phyloP scores from a whole-genome alignment of 345 rosid genomes.

The Pelargonium nanum region DNA sequence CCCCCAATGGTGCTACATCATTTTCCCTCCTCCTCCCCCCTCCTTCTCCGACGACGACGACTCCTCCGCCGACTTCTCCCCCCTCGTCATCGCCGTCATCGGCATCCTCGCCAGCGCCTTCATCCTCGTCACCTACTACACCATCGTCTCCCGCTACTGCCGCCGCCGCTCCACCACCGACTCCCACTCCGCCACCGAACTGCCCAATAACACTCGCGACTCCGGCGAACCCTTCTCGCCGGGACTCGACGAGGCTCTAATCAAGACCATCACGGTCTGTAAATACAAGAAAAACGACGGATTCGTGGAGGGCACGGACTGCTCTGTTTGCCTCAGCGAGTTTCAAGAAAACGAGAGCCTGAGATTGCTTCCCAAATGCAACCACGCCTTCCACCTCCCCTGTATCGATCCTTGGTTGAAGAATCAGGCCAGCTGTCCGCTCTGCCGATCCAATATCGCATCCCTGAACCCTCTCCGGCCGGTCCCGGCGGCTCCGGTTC shows the following conservation, averaged over 20 bases:
- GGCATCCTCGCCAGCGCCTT: constrained; percentile 64
- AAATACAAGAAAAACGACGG: constrained; percentile 49
- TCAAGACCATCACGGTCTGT: constrained; percentile 44
- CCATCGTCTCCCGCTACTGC: constrained; percentile 59
- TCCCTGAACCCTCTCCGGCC: constrained; percentile 11
- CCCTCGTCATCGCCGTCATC: constrained; percentile 62
- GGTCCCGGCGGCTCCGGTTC: background rate
- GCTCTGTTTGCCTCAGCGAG: constrained; percentile 69
- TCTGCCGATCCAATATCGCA: constrained; percentile 50
- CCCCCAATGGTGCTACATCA: constrained; percentile 73
- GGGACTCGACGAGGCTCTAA: constrained; percentile 51
- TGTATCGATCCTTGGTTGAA: constrained; percentile 83
- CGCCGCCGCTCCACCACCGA: constrained; percentile 13
- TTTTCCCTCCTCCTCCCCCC: constrained; percentile 77
- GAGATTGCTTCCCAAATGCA: constrained; percentile 61
- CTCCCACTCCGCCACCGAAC: constrained; percentile 8
- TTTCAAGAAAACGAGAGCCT: constrained; percentile 62
- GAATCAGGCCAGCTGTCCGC: constrained; percentile 78
- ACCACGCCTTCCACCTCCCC: constrained; percentile 76
- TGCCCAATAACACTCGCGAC: constrained; percentile 12
- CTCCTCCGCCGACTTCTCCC: constrained; percentile 39
- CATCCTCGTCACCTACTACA: constrained; percentile 61
- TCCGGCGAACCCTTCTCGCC: constrained; percentile 2
- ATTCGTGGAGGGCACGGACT: constrained; percentile 47
- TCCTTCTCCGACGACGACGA: constrained; percentile 21